A percentile compares a stretch with the other conserved stretches of the same genome.
Conservation (phyloP, 345 rosid genomes). For the Eucalyptus albens region DNA sequence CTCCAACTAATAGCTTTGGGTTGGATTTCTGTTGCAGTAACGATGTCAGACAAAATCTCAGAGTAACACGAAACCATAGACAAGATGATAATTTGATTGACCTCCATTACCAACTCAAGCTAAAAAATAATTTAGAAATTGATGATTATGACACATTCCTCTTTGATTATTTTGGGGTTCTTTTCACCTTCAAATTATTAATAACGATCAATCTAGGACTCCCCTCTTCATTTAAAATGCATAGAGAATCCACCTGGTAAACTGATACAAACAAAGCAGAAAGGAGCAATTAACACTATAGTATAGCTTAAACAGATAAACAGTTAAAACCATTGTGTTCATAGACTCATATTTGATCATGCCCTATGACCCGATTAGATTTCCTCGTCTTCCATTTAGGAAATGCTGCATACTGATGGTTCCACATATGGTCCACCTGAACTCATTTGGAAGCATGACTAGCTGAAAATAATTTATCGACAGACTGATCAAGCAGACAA, state of each 20-base stretch:
- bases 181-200: not conserved
- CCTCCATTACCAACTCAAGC: not conserved
- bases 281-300: not conserved
- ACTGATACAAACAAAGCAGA: not conserved
- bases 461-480: not conserved
- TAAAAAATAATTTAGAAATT: not conserved
- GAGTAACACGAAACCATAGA: not conserved
- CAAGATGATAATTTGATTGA: not conserved
- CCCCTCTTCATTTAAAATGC: not conserved
- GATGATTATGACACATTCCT: not conserved
- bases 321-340: not conserved
- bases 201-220: not conserved
- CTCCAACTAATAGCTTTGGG: not conserved
- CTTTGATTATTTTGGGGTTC: not conserved
- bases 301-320: not conserved
- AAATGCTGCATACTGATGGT: not conserved
- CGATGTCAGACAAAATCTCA: not conserved
- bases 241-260: not conserved
- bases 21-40: not conserved
- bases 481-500: not conserved
- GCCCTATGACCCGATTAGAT: not conserved
- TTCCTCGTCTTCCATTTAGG: not conserved
- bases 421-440: not conserved
- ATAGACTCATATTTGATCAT: not conserved
- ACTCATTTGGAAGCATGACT: not conserved